Evolutionary conservation across 2,329 filamentous ascomycete species (phyloP), one percentile per base, ranked within the genome.

Genomic region (Exophiala alcalophila): DNA sequence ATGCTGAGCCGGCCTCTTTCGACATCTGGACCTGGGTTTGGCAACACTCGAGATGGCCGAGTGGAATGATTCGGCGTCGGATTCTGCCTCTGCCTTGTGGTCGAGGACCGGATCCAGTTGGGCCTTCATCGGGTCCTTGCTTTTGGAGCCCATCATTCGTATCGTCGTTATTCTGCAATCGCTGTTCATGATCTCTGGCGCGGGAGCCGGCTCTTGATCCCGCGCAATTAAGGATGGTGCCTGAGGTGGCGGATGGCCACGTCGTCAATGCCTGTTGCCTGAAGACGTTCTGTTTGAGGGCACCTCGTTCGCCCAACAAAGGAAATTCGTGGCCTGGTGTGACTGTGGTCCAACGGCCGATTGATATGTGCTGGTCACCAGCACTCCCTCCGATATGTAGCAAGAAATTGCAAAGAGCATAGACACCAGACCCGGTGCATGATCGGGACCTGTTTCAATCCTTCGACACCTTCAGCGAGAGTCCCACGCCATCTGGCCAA

Each of bases 11-110:
- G 9, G 12, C 30, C 30, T 20, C 9, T 38, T 21, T 20, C 10
- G 24, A 28, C 12, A 18, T 19, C 29, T 18, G 21, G 47, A 31
- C n/a, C 19, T 18, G 19, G 21, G 12, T 25, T 21, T 24, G n/a
- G 38, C 28, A 9, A 38, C 44, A 20, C 25, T 48, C 4, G 49
- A 48, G 20, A 40, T 43, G 18, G 49, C 49, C n/a, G 49, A 51
- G 28, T 51, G 49, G 37, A 51, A 51, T n/a, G 49, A 51, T 27
- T 51, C 49, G 29, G 44, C 23, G 16, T 51, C 49, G 14, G 49
- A 51, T 14, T 36, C 37, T 20, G n/a, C n/a, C n/a, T n/a, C n/a
- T n/a, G n/a, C n/a, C n/a, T n/a, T n/a, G n/a, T n/a, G n/a, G n/a
- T n/a, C n/a, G n/a, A n/a, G n/a, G n/a, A n/a, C n/a, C n/a, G n/a